Percentiles rank a stretch among this genome's conserved stretches.
These are phyloP conservation scores for Scedosporium boydii DNA, from an alignment of 2,329 filamentous ascomycete species.

Conservation along the genomic window DNA sequence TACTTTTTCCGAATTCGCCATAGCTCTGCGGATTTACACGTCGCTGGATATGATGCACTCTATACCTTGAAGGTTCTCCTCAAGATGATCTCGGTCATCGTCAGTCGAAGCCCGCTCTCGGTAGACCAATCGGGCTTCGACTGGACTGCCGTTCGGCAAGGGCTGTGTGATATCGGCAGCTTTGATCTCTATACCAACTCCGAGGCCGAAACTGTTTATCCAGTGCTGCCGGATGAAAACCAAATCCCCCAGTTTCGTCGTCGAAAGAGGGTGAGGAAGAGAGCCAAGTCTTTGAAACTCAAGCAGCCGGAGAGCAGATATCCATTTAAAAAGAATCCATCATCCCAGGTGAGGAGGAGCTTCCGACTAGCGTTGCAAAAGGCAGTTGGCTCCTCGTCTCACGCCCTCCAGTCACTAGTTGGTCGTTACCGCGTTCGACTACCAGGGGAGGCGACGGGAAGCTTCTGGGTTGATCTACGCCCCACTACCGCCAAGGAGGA, in stretches of 20 bases:
- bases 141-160: neutral
- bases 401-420: neutral
- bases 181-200: neutral
- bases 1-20: neutral
- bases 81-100: neutral
- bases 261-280: neutral
- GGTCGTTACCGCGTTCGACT: neutral
- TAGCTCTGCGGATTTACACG: neutral
- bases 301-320: neutral
- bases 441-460: neutral
- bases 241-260: neutral
- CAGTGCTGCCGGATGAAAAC: neutral
- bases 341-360: neutral
- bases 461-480: neutral
- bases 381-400: neutral
- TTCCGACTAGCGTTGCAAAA: neutral
- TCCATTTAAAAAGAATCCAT: too few species aligned
- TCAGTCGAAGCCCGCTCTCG: neutral
- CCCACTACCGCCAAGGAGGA: neutral
- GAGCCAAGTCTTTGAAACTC: neutral
- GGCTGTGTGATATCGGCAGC: neutral
- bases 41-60: slow-evolving; percentile 2
- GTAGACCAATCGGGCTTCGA: neutral
- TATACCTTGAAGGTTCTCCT: slow-evolving; percentile 1
- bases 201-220: neutral